Evolutionary conservation across 768 basidiomycete genomes (phyloP).

Genomic region (Lyophyllum decastes): DNA sequence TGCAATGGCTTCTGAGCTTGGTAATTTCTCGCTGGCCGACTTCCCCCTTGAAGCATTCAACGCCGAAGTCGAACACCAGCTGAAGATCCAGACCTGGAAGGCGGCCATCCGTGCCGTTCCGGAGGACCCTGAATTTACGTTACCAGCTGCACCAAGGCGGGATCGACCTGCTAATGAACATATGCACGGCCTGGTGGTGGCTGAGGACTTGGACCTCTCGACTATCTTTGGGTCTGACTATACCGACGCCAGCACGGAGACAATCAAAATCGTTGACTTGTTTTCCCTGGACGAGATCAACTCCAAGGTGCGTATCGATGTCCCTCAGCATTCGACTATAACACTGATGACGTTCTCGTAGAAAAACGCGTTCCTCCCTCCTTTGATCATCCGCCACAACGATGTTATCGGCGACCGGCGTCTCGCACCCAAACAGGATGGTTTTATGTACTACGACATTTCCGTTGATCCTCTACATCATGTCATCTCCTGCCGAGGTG

Average conservation of each 20-base stretch:
- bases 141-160: neutral
- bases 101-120: neutral
- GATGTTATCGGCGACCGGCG: constrained; percentile 10
- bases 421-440: constrained; percentile 5
- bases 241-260: neutral
- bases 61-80: constrained; percentile 3
- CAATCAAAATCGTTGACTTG: constrained; percentile 2
- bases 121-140: constrained; percentile 3
- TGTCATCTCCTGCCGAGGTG: constrained; percentile 5
- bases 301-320: neutral
- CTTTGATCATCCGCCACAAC: constrained; percentile 12
- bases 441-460: constrained; percentile 16
- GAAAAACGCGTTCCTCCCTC: constrained; percentile 8
- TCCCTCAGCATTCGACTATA: too few species aligned
- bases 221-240: neutral
- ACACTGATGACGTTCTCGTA: too few species aligned
- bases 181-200: neutral
- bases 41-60: neutral
- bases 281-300: constrained; percentile 12
- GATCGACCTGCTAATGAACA: neutral
- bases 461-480: constrained; percentile 2
- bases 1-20: constrained; percentile 2
- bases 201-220: neutral
- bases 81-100: constrained; percentile 1
- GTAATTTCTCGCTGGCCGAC: neutral